phyloP scores from a whole-genome alignment of 192 early-diverging fungal species.

The Oehlia diaphana region DNA sequence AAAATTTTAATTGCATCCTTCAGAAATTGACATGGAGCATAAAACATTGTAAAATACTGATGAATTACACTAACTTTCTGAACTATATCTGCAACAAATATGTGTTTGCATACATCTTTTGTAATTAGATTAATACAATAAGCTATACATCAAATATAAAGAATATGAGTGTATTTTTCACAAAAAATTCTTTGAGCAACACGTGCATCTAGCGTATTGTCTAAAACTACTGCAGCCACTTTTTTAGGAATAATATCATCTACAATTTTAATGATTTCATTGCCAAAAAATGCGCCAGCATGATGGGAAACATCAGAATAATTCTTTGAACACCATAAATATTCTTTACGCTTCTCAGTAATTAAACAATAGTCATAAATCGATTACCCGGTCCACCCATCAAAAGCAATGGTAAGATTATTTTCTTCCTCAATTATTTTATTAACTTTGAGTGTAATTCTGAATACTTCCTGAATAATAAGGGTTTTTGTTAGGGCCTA shows the following conservation, averaged over 20 bases:
- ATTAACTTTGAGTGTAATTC: not conserved
- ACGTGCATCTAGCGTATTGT: not conserved
- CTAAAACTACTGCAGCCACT: not conserved
- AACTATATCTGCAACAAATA: not conserved
- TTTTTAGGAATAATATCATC: not conserved
- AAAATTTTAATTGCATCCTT: too few species aligned
- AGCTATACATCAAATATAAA: not conserved
- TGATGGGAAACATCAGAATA: too few species aligned
- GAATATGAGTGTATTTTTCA: constrained; percentile 1
- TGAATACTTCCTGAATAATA: not conserved
- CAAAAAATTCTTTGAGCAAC: not conserved
- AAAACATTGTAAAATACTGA: too few species aligned
- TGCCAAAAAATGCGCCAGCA: too few species aligned
- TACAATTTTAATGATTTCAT: too few species aligned
- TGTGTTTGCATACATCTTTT: not conserved
- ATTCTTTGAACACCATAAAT: not conserved
- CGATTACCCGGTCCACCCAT: not conserved
- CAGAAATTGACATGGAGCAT: not conserved
- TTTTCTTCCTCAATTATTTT: too few species aligned
- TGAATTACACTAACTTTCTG: not conserved
- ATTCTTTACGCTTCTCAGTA: not conserved
- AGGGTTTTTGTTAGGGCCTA: not conserved
- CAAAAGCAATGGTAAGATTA: not conserved
- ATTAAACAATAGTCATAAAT: not conserved
- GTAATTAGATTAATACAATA: not conserved